Percentiles rank a stretch among this genome's conserved stretches.
phyloP scores from a whole-genome alignment of 2,329 filamentous ascomycete genomes.

The Parafenestella ontariensis region DNA sequence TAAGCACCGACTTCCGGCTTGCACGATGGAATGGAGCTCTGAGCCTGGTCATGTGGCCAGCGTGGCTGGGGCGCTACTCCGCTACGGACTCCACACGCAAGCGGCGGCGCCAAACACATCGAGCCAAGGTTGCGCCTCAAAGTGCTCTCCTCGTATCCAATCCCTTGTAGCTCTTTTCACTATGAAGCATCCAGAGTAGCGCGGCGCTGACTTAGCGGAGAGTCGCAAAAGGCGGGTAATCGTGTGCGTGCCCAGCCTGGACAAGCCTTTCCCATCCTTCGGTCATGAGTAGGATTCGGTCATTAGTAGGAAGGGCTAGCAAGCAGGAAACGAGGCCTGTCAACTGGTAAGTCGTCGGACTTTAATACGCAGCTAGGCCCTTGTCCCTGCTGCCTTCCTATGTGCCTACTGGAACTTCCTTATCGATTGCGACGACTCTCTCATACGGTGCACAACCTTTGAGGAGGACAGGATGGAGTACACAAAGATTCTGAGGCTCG shows the following conservation, averaged over 20 bases:
- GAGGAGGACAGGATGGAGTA: constrained; percentile 24
- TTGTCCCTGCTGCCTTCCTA: constrained; percentile 12
- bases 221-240: constrained; percentile 13
- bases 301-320: constrained; percentile 4
- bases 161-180: constrained; percentile 4
- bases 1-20: neutral
- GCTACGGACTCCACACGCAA: constrained; percentile 6
- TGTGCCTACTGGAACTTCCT: constrained; percentile 2
- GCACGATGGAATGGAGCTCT: neutral
- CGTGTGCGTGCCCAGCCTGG: constrained; percentile 14
- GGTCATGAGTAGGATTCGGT: constrained; percentile 5
- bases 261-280: constrained; percentile 14
- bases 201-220: constrained; percentile 7
- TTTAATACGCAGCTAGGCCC: constrained; percentile 23
- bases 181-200: constrained; percentile 15
- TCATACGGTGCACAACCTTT: constrained; percentile 2
- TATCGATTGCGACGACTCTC: constrained; percentile 9
- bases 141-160: constrained; percentile 9
- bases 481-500: constrained; percentile 27
- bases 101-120: constrained; percentile 5
- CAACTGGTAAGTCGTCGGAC: constrained; percentile 8
- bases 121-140: constrained; percentile 10
- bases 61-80: constrained; percentile 14
- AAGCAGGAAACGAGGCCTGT: constrained; percentile 10
- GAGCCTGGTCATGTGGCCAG: neutral